These are phyloP conservation scores for Triticum turgidum DNA, from an alignment of 176 grass and related monocot genomes.

Conservation along the genomic window DNA sequence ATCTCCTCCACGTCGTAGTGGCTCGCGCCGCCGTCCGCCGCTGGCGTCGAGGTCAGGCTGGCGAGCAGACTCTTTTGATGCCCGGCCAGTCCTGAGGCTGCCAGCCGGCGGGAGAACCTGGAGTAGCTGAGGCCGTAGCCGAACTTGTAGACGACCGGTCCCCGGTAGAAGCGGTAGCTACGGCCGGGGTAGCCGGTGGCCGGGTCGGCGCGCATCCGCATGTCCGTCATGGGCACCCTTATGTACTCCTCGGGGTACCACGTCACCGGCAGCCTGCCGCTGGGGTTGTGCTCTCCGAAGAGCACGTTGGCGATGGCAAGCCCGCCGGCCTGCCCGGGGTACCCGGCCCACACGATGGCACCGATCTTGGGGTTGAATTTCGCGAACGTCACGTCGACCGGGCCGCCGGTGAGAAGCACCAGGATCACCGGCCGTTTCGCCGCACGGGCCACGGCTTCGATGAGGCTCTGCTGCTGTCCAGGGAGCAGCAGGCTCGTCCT, in stretches of 20 bases:
- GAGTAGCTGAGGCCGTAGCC: slow-evolving; percentile 88
- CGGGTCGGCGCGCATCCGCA: slow-evolving; percentile 70
- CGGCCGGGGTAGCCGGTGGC: slow-evolving; percentile 63
- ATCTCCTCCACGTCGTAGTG: background rate
- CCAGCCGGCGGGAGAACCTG: slow-evolving; percentile 38
- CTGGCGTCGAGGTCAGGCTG: background rate
- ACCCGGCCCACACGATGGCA: slow-evolving; percentile 74
- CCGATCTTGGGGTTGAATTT: slow-evolving; percentile 57
- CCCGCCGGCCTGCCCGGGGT: slow-evolving; percentile 72
- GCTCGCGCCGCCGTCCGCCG: background rate
- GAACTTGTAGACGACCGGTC: slow-evolving; percentile 53
- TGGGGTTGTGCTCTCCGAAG: slow-evolving; percentile 75
- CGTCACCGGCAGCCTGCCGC: slow-evolving; percentile 72
- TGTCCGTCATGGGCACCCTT: slow-evolving; percentile 68
- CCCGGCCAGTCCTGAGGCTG: background rate
- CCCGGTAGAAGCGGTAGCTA: slow-evolving; percentile 77
- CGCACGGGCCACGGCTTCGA: slow-evolving; percentile 42
- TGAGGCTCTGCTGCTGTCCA: slow-evolving; percentile 54
- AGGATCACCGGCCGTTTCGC: slow-evolving; percentile 61
- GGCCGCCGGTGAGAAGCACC: slow-evolving; percentile 76
- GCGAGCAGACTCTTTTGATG: background rate
- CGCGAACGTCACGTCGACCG: slow-evolving; percentile 65
- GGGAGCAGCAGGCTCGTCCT: slow-evolving; percentile 60
- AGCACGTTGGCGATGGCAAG: slow-evolving; percentile 61
- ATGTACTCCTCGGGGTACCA: slow-evolving; percentile 78